Evolutionary conservation across 176 grass and related monocot species (phyloP).

Genomic region (Oryza rufipogon): DNA sequence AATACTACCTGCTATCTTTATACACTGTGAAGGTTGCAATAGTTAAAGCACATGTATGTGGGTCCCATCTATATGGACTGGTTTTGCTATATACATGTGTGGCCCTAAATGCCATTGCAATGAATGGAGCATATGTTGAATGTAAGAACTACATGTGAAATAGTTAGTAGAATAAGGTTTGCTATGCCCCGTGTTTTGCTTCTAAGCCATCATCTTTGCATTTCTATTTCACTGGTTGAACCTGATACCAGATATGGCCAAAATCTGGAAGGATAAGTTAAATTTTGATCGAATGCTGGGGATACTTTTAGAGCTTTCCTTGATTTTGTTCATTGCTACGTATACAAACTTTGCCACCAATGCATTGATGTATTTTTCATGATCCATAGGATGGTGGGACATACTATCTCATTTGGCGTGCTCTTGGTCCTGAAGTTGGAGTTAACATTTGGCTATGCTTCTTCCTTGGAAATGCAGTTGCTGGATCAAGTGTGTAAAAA

Average conservation of each 20-base stretch:
- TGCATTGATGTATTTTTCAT: conserved; percentile 32
- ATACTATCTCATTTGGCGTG: conserved; percentile 98
- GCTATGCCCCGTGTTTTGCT: neutral
- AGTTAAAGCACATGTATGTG: too few species aligned
- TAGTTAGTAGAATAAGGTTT: conserved; percentile 21
- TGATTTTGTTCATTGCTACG: conserved; percentile 7
- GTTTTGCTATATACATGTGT: too few species aligned
- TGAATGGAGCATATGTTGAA: conserved; percentile 75
- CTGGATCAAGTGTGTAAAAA: conserved; percentile 69
- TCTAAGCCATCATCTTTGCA: neutral
- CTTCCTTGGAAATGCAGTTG: conserved; percentile 97
- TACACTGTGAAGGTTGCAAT: too few species aligned
- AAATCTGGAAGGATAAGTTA: conserved; percentile 13
- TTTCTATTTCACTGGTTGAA: conserved; percentile 23
- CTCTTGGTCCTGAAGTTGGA: conserved; percentile 98
- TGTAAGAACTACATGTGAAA: neutral
- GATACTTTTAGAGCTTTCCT: conserved; percentile 8
- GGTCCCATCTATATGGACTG: too few species aligned
- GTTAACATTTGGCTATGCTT: conserved; percentile 99
- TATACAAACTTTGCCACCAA: conserved; percentile 8
- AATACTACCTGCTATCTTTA: too few species aligned
- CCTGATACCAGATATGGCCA: neutral
- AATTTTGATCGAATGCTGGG: conserved; percentile 10
- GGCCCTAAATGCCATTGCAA: conserved; percentile 75
- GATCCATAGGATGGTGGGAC: conserved; percentile 82